Evolutionary conservation across 805 yeast species (phyloP).

Genomic region (Wickerhamomyces strasburgensis): DNA sequence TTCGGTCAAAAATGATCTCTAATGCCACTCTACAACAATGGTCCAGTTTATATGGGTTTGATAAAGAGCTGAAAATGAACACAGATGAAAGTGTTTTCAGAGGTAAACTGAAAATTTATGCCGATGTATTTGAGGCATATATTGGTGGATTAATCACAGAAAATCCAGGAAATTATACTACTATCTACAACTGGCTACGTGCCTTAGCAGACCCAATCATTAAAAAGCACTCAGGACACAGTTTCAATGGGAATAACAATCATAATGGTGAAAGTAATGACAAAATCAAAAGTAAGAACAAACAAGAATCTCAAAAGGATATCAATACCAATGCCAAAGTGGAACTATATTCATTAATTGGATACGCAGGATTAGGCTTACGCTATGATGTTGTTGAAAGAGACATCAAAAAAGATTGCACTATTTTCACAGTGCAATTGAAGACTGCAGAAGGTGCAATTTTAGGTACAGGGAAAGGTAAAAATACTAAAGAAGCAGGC

Average conservation of each 20-base stretch:
- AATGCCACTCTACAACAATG: slow-evolving; percentile 70
- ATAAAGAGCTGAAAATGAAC: slow-evolving; percentile 46
- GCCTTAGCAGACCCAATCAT: slow-evolving; percentile 43
- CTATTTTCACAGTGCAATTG: slow-evolving; percentile 58
- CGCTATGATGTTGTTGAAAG: slow-evolving; percentile 41
- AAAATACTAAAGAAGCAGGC: slow-evolving; percentile 72
- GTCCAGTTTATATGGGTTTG: slow-evolving; percentile 64
- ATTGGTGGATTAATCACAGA: slow-evolving; percentile 78
- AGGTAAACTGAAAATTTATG: slow-evolving; percentile 66
- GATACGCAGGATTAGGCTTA: slow-evolving; percentile 65
- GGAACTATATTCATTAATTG: slow-evolving; percentile 71
- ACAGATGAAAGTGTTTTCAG: slow-evolving; percentile 41
- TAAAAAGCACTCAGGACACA: too few species aligned
- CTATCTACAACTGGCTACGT: slow-evolving; percentile 53
- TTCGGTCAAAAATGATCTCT: slow-evolving; percentile 67
- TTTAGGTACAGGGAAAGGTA: slow-evolving; percentile 70
- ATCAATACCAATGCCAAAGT: slow-evolving; percentile 68
- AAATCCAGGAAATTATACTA: slow-evolving; percentile 39
- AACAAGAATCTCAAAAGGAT: slow-evolving; percentile 22
- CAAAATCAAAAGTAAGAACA: too few species aligned
- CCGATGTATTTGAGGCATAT: slow-evolving; percentile 93
- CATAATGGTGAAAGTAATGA: too few species aligned
- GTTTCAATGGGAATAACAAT: too few species aligned
- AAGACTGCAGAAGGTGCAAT: slow-evolving; percentile 54
- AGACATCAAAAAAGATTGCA: slow-evolving; percentile 30